phyloP scores from a whole-genome alignment of 176 grass and related monocot genomes.

The Ananas comosus region DNA sequence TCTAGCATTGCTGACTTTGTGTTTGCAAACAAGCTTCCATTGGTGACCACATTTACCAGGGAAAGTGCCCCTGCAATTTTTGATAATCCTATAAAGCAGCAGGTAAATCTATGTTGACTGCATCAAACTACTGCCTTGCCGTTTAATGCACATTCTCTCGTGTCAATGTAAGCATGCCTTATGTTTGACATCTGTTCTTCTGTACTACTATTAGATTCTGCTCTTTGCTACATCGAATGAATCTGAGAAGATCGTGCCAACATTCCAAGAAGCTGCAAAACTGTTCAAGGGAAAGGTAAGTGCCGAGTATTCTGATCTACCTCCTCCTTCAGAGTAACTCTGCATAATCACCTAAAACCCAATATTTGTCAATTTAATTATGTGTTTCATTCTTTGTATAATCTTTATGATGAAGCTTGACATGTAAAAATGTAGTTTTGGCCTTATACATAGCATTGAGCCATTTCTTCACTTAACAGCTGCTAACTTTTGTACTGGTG shows the following conservation, averaged over 20 bases:
- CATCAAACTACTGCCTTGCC: conserved; percentile 8
- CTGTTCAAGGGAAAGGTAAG: conserved; percentile 83
- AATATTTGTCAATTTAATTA: not conserved
- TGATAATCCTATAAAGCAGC: conserved; percentile 89
- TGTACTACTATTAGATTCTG: conserved; percentile 46
- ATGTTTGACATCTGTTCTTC: conserved; percentile 9
- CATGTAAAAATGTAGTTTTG: too few species aligned
- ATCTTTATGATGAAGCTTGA: too few species aligned
- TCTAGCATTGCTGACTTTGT: conserved; percentile 66
- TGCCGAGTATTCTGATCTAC: not conserved
- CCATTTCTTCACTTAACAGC: too few species aligned
- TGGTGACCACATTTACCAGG: conserved; percentile 66
- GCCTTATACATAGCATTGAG: too few species aligned
- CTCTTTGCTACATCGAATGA: conserved; percentile 76
- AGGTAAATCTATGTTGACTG: conserved; percentile 36
- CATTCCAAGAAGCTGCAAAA: conserved; percentile 77
- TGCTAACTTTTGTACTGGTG: too few species aligned
- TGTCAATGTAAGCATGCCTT: not conserved
- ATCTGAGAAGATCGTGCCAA: conserved; percentile 38
- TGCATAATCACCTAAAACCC: too few species aligned
- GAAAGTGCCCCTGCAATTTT: conserved; percentile 69
- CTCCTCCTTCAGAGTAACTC: too few species aligned
- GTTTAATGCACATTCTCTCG: conserved; percentile 5
- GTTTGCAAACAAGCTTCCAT: conserved; percentile 71
- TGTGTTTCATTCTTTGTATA: not conserved